Conservation (phyloP, 1,139 yeast species). For the Saccharomyces hybrid region DNA sequence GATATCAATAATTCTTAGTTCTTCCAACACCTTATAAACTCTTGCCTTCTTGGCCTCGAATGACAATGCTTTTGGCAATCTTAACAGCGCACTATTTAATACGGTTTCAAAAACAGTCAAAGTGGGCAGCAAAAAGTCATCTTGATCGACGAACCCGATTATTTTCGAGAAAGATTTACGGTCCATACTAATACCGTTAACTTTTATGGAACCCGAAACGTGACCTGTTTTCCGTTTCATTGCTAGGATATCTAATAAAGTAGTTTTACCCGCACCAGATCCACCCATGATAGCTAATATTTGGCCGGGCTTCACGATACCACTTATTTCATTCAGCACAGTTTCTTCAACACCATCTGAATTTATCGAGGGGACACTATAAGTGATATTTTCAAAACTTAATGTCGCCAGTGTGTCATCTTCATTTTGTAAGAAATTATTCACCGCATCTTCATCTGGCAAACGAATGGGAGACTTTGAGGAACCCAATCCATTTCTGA, state of each 20-base stretch:
- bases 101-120: constrained; percentile 94
- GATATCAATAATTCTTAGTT: constrained; percentile 72
- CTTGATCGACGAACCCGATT: constrained; percentile 96
- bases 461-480: constrained; percentile 25
- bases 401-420: constrained; percentile 56
- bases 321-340: constrained; percentile 59
- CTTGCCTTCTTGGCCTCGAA: constrained; percentile 63
- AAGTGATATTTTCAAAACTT: constrained; percentile 64
- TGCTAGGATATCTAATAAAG: constrained; percentile 82
- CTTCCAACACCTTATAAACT: constrained; percentile 77
- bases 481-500: constrained; percentile 28
- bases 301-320: constrained; percentile 77
- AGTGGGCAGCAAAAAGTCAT: constrained; percentile 83
- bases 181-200: constrained; percentile 53
- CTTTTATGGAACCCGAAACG: constrained; percentile 54
- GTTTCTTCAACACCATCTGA: constrained; percentile 25
- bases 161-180: constrained; percentile 50
- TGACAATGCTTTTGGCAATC: constrained; percentile 77
- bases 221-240: constrained; percentile 74
- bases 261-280: constrained; percentile 96
- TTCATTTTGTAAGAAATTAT: constrained; percentile 43
- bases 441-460: constrained; percentile 33
- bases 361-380: constrained; percentile 37
- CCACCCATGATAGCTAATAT: constrained; percentile 97
- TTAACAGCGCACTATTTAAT: constrained; percentile 77